These are phyloP conservation scores for Penicillium sp. DNA, from an alignment of 2,329 filamentous ascomycete species.

Conservation along the genomic window DNA sequence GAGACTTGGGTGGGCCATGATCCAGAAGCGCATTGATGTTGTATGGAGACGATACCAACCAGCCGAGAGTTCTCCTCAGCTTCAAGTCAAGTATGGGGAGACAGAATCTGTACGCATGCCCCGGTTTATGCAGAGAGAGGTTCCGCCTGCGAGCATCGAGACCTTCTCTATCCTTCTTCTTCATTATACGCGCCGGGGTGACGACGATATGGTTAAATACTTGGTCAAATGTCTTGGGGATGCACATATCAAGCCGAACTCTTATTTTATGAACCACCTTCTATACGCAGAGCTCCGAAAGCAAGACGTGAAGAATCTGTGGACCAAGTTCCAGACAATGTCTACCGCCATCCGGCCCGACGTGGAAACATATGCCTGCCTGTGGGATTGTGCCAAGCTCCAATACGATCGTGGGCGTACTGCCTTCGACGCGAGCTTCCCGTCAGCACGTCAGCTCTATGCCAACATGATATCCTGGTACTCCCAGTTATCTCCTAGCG, in stretches of 20 bases:
- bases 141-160: slow-evolving; percentile 66
- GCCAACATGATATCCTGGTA: slow-evolving; percentile 51
- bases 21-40: slow-evolving; percentile 63
- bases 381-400: slow-evolving; percentile 58
- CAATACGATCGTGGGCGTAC: slow-evolving; percentile 49
- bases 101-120: slow-evolving; percentile 32
- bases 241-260: slow-evolving; percentile 65
- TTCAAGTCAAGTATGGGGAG: slow-evolving; percentile 29
- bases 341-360: slow-evolving; percentile 59
- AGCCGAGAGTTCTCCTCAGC: slow-evolving; percentile 20
- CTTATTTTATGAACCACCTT: slow-evolving; percentile 76
- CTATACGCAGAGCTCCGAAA: slow-evolving; percentile 65
- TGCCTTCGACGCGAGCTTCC: slow-evolving; percentile 48
- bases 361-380: slow-evolving; percentile 64
- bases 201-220: slow-evolving; percentile 57
- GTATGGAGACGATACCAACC: slow-evolving; percentile 47
- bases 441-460: slow-evolving; percentile 47
- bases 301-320: slow-evolving; percentile 55
- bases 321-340: slow-evolving; percentile 56
- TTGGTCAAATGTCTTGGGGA: slow-evolving; percentile 63
- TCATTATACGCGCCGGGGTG: slow-evolving; percentile 64
- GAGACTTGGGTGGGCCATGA: slow-evolving; percentile 72
- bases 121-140: slow-evolving; percentile 39
- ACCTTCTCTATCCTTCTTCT: slow-evolving; percentile 74
- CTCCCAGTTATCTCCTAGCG: slow-evolving; percentile 30